A percentile compares a stretch with the other conserved stretches of the same genome.
These are phyloP conservation scores for Agroathelia rolfsii DNA, from an alignment of 1,284 basidiomycete genomes.

Conservation along the genomic window DNA sequence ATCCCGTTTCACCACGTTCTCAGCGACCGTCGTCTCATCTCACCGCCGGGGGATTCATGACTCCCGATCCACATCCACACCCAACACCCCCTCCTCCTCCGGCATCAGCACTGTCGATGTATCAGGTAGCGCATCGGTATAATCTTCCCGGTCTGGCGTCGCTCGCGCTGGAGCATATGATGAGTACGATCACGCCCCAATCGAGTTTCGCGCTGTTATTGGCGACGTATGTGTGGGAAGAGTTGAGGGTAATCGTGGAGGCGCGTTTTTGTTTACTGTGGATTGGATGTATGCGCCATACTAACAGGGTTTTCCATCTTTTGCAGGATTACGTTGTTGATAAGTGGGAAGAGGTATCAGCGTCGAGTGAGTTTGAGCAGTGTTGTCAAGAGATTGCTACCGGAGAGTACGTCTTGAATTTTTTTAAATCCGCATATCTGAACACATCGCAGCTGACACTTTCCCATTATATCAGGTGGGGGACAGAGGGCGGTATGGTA, in stretches of 20 bases:
- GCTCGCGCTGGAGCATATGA: constrained; percentile 67
- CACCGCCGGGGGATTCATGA: constrained; percentile 20
- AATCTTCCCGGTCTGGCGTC: constrained; percentile 53
- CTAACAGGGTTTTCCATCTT: background rate
- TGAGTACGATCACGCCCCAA: constrained; percentile 62
- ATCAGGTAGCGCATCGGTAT: constrained; percentile 76
- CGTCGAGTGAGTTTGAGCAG: constrained; percentile 52
- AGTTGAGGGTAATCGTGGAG: constrained; percentile 51
- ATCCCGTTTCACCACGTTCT: constrained; percentile 37
- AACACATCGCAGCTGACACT: constrained; percentile 10
- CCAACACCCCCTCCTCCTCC: constrained; percentile 54
- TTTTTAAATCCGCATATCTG: constrained; percentile 3
- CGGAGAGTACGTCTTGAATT: constrained; percentile 47
- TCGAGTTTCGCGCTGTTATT: constrained; percentile 66
- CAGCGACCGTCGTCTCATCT: constrained; percentile 24
- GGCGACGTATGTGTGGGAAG: constrained; percentile 57
- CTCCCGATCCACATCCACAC: constrained; percentile 65
- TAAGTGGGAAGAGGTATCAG: constrained; percentile 59
- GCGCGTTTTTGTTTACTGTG: constrained; percentile 19
- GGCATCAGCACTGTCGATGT: constrained; percentile 69
- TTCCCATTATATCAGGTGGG: constrained; percentile 38
- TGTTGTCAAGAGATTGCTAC: constrained; percentile 61
- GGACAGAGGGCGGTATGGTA: constrained; percentile 56
- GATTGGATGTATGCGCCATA: constrained; percentile 4
- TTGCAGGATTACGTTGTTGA: constrained; percentile 55